Evolutionary conservation across 441 rosid genomes (phyloP), one percentile per base, ranked within the genome.

Genomic region (Codiaeum variegatum): DNA sequence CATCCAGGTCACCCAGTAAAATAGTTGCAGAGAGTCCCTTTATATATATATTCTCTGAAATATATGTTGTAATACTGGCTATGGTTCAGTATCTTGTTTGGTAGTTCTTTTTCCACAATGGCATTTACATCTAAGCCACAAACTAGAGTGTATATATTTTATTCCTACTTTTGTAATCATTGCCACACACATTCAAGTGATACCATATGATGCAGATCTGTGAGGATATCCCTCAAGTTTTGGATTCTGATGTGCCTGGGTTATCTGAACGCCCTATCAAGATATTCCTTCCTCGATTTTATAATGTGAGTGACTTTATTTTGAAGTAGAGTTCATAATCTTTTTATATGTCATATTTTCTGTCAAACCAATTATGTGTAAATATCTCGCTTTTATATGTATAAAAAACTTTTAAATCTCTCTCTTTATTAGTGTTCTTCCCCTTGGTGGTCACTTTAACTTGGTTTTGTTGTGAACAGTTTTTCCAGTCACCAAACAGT

Each of bases 401-500:
- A 23, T 21, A 1, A 11, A 72, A 54, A 54, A n/a, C 2, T n/a
- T 62, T 6, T 23, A 19, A n/a, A n/a, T 8, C 56, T 47, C 40
- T 59, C 32, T 23, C 16, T 49, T 3, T 19, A 15, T 21, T 23
- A 23, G 15, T 44, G 47, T 18, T 59, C 29, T 62, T 32, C 59
- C 38, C 36, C 67, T n/a, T 44, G 12, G 69, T 1, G 32, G 69
- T 34, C 19, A n/a, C 21, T 69, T 49, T 77, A 59, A 61, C 64
- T 31, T 70, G 72, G 66, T 71, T 78, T 71, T 73, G 51, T 59
- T 72, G 36, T 83, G 73, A 78, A 49, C 97, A 96, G 99, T 83
- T 96, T 83, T 96, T 96, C 79, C 99, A 85, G 83, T 96, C 99
- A 8, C 90, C 98, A n/a, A 97, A 96, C 80, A 66, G 90, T 71